Evolutionary conservation across 768 basidiomycete species (phyloP).

Genomic region (Pisolithus microcarpus): DNA sequence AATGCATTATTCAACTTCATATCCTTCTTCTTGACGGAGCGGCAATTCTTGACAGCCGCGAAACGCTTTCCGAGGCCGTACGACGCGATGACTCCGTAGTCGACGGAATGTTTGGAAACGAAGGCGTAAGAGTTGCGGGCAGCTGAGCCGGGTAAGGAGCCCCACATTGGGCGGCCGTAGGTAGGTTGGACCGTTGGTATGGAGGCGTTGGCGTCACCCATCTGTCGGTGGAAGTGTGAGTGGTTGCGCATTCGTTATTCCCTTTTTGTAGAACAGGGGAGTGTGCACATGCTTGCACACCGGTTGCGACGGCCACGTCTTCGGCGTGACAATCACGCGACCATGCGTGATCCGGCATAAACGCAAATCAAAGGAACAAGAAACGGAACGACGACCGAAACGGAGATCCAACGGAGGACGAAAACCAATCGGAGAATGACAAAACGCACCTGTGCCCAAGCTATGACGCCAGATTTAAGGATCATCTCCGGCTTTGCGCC

Average conservation of each 20-base stretch:
- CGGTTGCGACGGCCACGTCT: too few relatives aligned
- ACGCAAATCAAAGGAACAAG: neutral
- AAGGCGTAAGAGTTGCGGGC: conserved; percentile 82
- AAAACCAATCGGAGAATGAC: neutral
- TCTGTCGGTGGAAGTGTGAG: conserved; percentile 35
- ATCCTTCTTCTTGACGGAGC: conserved; percentile 70
- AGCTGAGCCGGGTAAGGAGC: conserved; percentile 65
- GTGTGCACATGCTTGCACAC: too few relatives aligned
- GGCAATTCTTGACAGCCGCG: conserved; percentile 71
- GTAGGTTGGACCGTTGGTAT: conserved; percentile 94
- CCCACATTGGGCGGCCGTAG: conserved; percentile 91
- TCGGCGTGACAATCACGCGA: too few relatives aligned
- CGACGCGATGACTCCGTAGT: conserved; percentile 46
- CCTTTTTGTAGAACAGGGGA: too few relatives aligned
- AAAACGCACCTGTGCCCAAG: conserved; percentile 68
- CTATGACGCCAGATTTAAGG: conserved; percentile 91
- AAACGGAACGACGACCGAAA: neutral
- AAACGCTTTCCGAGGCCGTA: conserved; percentile 68
- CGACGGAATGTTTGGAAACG: conserved; percentile 70
- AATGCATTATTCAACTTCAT: conserved; percentile 90
- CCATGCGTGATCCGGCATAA: neutral
- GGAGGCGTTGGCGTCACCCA: conserved; percentile 96
- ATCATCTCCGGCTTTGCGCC: conserved; percentile 92
- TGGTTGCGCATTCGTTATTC: neutral
- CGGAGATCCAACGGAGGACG: neutral